Evolutionary conservation across 2,329 filamentous ascomycete species (phyloP).

Genomic region (Diaporthe caulivora): DNA sequence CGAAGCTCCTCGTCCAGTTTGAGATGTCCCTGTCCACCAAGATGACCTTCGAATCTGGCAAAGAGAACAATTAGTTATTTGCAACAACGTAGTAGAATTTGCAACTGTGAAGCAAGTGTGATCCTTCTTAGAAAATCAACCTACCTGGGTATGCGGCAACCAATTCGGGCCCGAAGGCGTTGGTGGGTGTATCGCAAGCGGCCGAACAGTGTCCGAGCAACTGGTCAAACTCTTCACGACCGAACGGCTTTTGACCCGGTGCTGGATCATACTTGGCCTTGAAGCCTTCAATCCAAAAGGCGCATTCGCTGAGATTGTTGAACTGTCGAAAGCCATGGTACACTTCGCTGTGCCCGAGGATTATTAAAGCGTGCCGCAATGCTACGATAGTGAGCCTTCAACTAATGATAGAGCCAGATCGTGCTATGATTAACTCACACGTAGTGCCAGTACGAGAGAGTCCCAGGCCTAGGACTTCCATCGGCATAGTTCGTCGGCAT

Average conservation of each 20-base stretch:
- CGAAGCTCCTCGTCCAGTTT: slow-evolving; percentile 55
- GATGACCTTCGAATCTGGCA: slow-evolving; percentile 59
- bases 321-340: slow-evolving; percentile 19
- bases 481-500: slow-evolving; percentile 49
- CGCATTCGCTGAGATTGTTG: slow-evolving; percentile 13
- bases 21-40: slow-evolving; percentile 49
- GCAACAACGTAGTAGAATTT: too few species aligned
- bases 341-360: neutral
- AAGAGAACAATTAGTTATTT: neutral
- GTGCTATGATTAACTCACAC: slow-evolving; percentile 48
- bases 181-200: slow-evolving; percentile 56
- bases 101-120: neutral
- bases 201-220: slow-evolving; percentile 49
- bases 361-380: slow-evolving; percentile 9
- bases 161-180: slow-evolving; percentile 55
- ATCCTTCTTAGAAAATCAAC: neutral
- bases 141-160: slow-evolving; percentile 55
- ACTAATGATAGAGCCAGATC: slow-evolving; percentile 48
- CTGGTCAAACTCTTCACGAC: slow-evolving; percentile 46
- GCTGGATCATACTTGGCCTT: slow-evolving; percentile 42
- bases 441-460: slow-evolving; percentile 48
- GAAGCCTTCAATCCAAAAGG: slow-evolving; percentile 48
- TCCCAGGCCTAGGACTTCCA: slow-evolving; percentile 51
- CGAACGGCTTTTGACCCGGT: slow-evolving; percentile 43
- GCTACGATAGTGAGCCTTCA: neutral